phyloP scores from a whole-genome alignment of 768 basidiomycete species.

The Porphyrellus cyaneotinctus region DNA sequence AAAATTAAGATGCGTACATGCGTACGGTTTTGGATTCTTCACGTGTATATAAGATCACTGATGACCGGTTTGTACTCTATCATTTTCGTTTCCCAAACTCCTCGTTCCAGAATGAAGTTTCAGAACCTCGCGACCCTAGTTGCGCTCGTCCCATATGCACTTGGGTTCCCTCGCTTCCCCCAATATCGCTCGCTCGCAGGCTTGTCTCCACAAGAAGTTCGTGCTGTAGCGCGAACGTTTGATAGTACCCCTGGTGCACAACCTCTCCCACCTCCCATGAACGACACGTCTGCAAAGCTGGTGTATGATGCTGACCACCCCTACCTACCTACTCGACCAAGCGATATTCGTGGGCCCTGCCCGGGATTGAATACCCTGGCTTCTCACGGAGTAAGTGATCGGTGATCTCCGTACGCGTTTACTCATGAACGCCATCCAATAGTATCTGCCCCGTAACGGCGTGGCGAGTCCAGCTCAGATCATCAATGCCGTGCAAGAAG shows the following conservation, averaged over 20 bases:
- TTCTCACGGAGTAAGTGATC: slow-evolving; percentile 24
- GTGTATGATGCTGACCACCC: slow-evolving; percentile 21
- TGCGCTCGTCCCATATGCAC: slow-evolving; percentile 3
- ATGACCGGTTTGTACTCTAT: neutral
- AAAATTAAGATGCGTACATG: neutral
- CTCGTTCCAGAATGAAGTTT: neutral
- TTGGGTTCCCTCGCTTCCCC: slow-evolving; percentile 17
- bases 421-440: neutral
- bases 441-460: slow-evolving; percentile 20
- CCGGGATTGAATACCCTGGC: slow-evolving; percentile 26
- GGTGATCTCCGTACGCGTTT: neutral
- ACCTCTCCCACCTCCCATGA: slow-evolving; percentile 20
- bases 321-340: slow-evolving; percentile 7
- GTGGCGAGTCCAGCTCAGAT: slow-evolving; percentile 23
- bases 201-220: slow-evolving; percentile 15
- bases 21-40: neutral
- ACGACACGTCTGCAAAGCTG: slow-evolving; percentile 23
- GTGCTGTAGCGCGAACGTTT: slow-evolving; percentile 11
- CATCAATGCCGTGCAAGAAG: slow-evolving; percentile 24
- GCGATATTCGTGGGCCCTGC: slow-evolving; percentile 26
- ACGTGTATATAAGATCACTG: slow-evolving; percentile 1
- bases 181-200: slow-evolving; percentile 22
- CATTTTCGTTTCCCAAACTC: neutral
- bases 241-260: slow-evolving; percentile 21
- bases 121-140: slow-evolving; percentile 4